Evolutionary conservation across 2,329 filamentous ascomycete genomes (phyloP).

Genomic region (Ascochyta viciae-villosae): DNA sequence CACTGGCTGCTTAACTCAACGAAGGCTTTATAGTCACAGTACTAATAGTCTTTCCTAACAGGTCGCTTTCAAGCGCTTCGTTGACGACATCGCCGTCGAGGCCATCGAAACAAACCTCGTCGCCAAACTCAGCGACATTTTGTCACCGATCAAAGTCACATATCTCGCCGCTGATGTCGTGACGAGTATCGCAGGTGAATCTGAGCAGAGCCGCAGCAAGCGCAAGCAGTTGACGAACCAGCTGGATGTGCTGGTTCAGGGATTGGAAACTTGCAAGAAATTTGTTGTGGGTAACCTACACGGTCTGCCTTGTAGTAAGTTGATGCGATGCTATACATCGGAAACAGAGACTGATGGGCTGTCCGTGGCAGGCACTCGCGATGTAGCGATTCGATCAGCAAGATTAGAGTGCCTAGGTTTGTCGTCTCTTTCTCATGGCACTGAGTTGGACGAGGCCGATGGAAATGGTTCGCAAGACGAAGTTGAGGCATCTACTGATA

Average conservation of each 20-base stretch:
- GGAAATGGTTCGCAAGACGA: no score
- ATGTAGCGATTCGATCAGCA: no score
- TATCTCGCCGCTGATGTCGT: not conserved
- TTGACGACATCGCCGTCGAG: constrained; percentile 54
- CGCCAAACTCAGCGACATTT: constrained; percentile 45
- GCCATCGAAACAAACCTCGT: constrained; percentile 54
- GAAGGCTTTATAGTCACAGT: no score
- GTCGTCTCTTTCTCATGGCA: no score
- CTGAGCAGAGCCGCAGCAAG: not conserved
- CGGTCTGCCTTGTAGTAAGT: not conserved
- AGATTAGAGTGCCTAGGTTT: no score
- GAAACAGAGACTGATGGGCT: no score
- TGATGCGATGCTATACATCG: no score
- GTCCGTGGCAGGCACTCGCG: no score
- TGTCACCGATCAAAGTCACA: constrained; percentile 46
- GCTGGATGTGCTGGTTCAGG: not conserved
- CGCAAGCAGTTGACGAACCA: not conserved
- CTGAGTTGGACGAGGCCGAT: no score
- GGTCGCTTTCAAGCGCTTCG: constrained; percentile 55
- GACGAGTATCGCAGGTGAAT: not conserved
- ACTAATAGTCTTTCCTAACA: constrained; percentile 21
- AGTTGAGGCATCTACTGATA: no score
- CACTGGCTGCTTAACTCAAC: no score
- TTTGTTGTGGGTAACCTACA: not conserved
- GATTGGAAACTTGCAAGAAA: not conserved